Percentiles rank a stretch among this genome's conserved stretches.
Conservation (phyloP, 768 basidiomycete species). For the Leccinum boreale region DNA sequence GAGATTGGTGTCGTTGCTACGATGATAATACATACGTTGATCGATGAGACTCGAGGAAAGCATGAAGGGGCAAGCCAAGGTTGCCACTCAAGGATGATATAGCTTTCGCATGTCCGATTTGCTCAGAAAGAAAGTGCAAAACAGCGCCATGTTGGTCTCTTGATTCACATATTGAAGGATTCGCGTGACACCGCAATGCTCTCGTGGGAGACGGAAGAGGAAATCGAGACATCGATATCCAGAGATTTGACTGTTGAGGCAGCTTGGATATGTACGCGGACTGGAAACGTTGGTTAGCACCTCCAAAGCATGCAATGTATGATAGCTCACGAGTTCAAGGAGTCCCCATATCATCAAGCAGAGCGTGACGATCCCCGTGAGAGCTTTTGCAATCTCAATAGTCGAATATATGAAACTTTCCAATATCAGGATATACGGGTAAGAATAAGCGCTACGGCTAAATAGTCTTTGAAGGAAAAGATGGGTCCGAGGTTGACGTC, state of each 20-base stretch:
- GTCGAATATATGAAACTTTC: constrained; percentile 2
- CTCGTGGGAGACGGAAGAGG: constrained; percentile 10
- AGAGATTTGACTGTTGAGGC: constrained; percentile 1
- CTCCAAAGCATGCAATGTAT: background rate
- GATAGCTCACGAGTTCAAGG: constrained; percentile 21
- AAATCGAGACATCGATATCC: constrained; percentile 1
- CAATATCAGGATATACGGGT: background rate
- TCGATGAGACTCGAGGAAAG: constrained; percentile 21
- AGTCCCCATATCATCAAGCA: constrained; percentile 22
- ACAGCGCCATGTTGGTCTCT: constrained; percentile 17
- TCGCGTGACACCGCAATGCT: constrained; percentile 1
- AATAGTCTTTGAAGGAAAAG: background rate
- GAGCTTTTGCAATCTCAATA: constrained; percentile 12
- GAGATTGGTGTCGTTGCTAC: background rate
- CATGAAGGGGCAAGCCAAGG: constrained; percentile 19
- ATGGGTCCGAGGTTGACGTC: background rate
- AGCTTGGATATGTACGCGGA: constrained; percentile 11
- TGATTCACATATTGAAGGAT: constrained; percentile 8
- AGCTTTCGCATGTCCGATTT: constrained; percentile 27
- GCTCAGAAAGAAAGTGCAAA: constrained; percentile 27
- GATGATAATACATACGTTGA: constrained; percentile 15
- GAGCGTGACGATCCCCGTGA: constrained; percentile 14
- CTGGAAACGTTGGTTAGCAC: constrained; percentile 13
- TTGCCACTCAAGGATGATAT: constrained; percentile 20
- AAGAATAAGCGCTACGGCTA: background rate